Evolutionary conservation across 2,329 filamentous ascomycete genomes (phyloP).

Genomic region (Diplocarpon rosae): DNA sequence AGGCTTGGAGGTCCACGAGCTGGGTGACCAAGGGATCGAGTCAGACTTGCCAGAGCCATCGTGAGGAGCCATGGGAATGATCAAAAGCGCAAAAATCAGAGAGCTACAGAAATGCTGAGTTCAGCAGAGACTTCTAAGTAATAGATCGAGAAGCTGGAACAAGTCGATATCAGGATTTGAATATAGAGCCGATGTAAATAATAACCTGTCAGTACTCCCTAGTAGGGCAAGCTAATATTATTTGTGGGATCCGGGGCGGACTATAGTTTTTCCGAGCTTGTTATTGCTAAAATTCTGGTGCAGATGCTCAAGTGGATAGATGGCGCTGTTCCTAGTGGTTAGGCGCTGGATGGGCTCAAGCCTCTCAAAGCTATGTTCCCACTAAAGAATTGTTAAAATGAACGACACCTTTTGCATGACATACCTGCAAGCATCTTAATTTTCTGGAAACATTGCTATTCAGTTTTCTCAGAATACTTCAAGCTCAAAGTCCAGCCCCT

Average conservation of each 20-base stretch:
- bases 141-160: not conserved
- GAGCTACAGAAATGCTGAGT: not conserved
- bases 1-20: slow-evolving; percentile 66
- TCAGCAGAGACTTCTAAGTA: not conserved
- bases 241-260: no score
- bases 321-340: not conserved
- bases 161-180: not conserved
- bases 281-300: not conserved
- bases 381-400: not conserved
- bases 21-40: slow-evolving; percentile 40
- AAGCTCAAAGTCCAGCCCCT: not conserved
- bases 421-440: no score
- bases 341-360: not conserved
- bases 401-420: not conserved
- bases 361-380: not conserved
- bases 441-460: no score
- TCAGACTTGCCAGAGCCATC: not conserved
- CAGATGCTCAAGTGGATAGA: not conserved
- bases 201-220: not conserved
- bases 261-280: not conserved
- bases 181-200: not conserved
- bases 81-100: not conserved
- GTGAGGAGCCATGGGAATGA: not conserved
- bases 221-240: no score
- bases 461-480: not conserved